Percentiles rank a stretch among this genome's conserved stretches.
These are phyloP conservation scores for Termitomyces sp. DNA, from an alignment of 768 basidiomycete genomes.

Conservation along the genomic window DNA sequence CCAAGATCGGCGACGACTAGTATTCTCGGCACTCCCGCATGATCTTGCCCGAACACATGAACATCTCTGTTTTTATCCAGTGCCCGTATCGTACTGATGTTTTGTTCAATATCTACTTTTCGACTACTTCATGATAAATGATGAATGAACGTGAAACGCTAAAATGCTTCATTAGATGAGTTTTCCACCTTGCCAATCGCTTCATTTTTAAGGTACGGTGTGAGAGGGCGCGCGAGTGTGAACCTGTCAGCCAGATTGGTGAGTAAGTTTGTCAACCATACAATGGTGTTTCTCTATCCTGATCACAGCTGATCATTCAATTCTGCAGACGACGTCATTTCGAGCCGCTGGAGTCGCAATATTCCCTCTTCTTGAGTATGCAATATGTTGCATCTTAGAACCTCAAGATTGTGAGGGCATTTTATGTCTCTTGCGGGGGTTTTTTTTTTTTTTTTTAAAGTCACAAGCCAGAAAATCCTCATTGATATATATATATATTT, in stretches of 20 bases:
- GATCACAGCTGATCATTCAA: background rate
- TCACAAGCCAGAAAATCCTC: too few species aligned
- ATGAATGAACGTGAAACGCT: too few species aligned
- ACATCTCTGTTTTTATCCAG: background rate
- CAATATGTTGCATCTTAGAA: too few species aligned
- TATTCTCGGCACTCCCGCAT: background rate
- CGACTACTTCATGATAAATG: background rate
- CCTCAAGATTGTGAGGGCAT: too few species aligned
- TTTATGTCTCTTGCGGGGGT: too few species aligned
- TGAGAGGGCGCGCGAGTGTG: background rate
- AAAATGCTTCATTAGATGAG: background rate
- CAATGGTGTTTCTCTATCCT: background rate
- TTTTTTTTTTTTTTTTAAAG: too few species aligned
- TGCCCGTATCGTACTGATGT: background rate
- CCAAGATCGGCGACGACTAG: slow-evolving; percentile 84
- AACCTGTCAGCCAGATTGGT: background rate
- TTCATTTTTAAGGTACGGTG: background rate
- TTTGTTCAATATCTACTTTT: slow-evolving; percentile 3
- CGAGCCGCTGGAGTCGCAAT: too few species aligned
- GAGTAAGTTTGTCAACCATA: background rate
- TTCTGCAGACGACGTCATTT: too few species aligned
- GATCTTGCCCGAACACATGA: background rate
- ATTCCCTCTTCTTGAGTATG: too few species aligned
- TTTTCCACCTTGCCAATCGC: background rate
- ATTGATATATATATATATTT: too few species aligned